Evolutionary conservation across 805 yeast species (phyloP).

Genomic region (Lachancea thermotolerans): DNA sequence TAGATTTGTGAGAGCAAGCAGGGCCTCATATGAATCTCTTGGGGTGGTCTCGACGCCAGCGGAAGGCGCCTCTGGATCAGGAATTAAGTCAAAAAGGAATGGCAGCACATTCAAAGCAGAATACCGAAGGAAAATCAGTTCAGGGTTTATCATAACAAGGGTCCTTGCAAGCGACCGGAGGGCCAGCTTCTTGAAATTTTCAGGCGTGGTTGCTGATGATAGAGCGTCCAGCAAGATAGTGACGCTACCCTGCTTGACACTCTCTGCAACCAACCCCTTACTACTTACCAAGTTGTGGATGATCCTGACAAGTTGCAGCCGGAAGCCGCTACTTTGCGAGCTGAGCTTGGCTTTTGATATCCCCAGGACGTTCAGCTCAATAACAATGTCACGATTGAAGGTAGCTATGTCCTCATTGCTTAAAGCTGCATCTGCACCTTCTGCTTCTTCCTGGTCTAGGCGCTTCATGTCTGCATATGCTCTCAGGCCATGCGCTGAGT

Average conservation of each 20-base stretch:
- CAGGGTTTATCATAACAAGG: constrained; percentile 42
- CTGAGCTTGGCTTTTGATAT: constrained; percentile 11
- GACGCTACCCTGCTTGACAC: constrained; percentile 44
- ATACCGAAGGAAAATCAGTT: constrained; percentile 36
- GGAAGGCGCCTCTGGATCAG: constrained; percentile 5
- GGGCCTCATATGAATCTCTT: constrained; percentile 43
- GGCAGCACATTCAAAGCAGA: constrained; percentile 39
- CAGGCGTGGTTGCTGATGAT: constrained; percentile 11
- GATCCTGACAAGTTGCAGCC: constrained; percentile 29
- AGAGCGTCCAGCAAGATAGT: constrained; percentile 36
- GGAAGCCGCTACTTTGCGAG: constrained; percentile 19
- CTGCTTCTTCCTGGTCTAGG: constrained; percentile 12
- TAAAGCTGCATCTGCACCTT: constrained; percentile 11
- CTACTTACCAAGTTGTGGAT: constrained; percentile 28
- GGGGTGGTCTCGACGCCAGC: constrained; percentile 8
- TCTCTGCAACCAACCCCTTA: constrained; percentile 19
- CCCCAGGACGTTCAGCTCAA: constrained; percentile 21
- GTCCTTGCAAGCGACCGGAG: constrained; percentile 39
- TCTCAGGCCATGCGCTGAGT: constrained; percentile 25
- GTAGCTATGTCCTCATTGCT: constrained; percentile 16
- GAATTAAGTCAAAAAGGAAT: constrained; percentile 38
- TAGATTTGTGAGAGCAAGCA: constrained; percentile 63
- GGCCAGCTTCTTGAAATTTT: constrained; percentile 30
- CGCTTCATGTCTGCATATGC: constrained; percentile 29
- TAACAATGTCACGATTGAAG: constrained; percentile 17